A percentile compares a stretch with the other conserved stretches of the same genome.
These are phyloP conservation scores for cucumber (Cucumis sativus) DNA, from an alignment of 306 rosid genomes.

Conservation along the genomic window Cucumber_9930_V3 NC_026657.2:7012501-7013000, in stretches of 20 bases:
- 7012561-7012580: not conserved
- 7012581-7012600: not conserved
- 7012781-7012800: constrained; percentile 59
- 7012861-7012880: constrained; percentile 74
- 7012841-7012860: constrained; percentile 67
- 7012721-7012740: too few species aligned
- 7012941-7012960: constrained; percentile 67
- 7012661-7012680: too few species aligned
- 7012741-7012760: not conserved
- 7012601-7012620: not conserved
- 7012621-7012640: not conserved
- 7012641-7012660: not conserved
- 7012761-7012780: constrained; percentile 24
- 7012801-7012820: constrained; percentile 65
- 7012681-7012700: too few species aligned
- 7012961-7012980: constrained; percentile 77
- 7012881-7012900: constrained; percentile 39
- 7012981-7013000: constrained; percentile 97
- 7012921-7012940: constrained; percentile 80
- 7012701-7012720: too few species aligned
- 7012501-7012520: not conserved
- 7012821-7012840: constrained; percentile 70
- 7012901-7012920: constrained; percentile 61
- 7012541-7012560: not conserved
- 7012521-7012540: not conserved